Evolutionary conservation across 1,139 yeast species (phyloP).

Genomic region (Scheffersomyces parashehatae): DNA sequence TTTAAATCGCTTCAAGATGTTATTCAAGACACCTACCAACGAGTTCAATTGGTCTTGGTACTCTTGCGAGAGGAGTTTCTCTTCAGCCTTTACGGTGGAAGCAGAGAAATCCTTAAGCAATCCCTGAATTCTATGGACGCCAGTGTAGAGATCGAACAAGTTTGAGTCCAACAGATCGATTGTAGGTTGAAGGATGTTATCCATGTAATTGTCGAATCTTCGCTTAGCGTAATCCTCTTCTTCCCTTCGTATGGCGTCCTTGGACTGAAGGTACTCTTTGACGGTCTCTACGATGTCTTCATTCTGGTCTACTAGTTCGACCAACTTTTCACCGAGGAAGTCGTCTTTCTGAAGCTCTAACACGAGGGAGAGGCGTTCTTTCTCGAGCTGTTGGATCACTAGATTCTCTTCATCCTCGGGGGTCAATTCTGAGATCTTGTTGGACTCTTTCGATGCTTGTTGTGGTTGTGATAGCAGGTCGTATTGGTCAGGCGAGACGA

Average conservation of each 20-base stretch:
- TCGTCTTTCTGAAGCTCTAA: slow-evolving; percentile 50
- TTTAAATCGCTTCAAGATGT: background rate
- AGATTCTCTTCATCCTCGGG: background rate
- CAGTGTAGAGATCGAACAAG: slow-evolving; percentile 6
- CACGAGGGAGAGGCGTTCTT: slow-evolving; percentile 35
- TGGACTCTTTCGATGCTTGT: background rate
- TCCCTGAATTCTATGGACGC: slow-evolving; percentile 8
- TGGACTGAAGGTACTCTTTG: slow-evolving; percentile 35
- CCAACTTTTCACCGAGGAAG: slow-evolving; percentile 31
- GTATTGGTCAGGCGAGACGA: slow-evolving; percentile 21
- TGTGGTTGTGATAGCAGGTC: slow-evolving; percentile 1
- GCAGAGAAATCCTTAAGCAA: slow-evolving; percentile 6
- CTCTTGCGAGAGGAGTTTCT: slow-evolving; percentile 9
- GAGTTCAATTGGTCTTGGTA: slow-evolving; percentile 21
- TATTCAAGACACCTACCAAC: slow-evolving; percentile 23
- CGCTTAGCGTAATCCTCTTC: slow-evolving; percentile 8
- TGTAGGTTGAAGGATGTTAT: slow-evolving; percentile 11
- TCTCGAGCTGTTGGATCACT: slow-evolving; percentile 27
- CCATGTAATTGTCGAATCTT: slow-evolving; percentile 8
- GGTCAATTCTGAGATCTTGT: background rate
- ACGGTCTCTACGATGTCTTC: slow-evolving; percentile 41
- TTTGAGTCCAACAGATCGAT: slow-evolving; percentile 9
- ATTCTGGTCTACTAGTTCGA: slow-evolving; percentile 39
- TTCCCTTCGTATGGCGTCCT: slow-evolving; percentile 16
- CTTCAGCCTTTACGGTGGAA: slow-evolving; percentile 4